These are phyloP conservation scores for Nigrospora oryzae DNA, from an alignment of 2,329 filamentous ascomycete genomes.

Conservation along the genomic window DNA sequence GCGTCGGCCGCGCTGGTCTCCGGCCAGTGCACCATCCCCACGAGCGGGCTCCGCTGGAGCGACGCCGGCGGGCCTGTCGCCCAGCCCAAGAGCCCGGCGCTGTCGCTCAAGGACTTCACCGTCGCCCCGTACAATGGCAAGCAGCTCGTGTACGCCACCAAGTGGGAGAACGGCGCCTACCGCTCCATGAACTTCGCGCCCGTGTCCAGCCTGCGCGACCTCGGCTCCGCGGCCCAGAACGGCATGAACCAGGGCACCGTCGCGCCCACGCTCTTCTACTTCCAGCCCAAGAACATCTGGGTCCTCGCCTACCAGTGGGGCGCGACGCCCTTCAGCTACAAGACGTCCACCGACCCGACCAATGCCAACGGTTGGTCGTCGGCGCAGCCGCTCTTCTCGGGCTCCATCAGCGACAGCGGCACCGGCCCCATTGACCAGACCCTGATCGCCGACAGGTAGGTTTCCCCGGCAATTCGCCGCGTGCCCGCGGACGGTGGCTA, in stretches of 20 bases:
- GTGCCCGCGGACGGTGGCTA: too few species aligned
- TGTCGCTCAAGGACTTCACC: constrained; percentile 56
- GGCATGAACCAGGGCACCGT: constrained; percentile 36
- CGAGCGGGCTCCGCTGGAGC: not conserved
- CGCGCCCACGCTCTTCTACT: constrained; percentile 57
- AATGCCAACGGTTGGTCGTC: constrained; percentile 48
- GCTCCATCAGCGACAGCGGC: constrained; percentile 38
- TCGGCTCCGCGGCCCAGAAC: constrained; percentile 44
- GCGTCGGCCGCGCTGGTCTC: too few species aligned
- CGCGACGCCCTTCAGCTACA: constrained; percentile 48
- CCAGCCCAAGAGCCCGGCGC: not conserved
- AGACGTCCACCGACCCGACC: constrained; percentile 48
- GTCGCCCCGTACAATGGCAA: constrained; percentile 43
- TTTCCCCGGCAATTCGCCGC: too few species aligned
- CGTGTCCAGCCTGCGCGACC: constrained; percentile 43
- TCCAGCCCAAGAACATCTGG: constrained; percentile 52
- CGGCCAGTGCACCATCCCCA: not conserved
- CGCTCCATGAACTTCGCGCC: constrained; percentile 51
- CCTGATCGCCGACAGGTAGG: constrained; percentile 45
- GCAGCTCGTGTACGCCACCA: constrained; percentile 52
- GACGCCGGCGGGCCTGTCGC: not conserved
- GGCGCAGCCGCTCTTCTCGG: constrained; percentile 45
- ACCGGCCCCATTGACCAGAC: constrained; percentile 56
- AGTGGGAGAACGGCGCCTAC: constrained; percentile 32
- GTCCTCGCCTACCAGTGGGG: constrained; percentile 62